phyloP scores from a whole-genome alignment of 805 yeast genomes.

The Starmerella kuoi region DNA sequence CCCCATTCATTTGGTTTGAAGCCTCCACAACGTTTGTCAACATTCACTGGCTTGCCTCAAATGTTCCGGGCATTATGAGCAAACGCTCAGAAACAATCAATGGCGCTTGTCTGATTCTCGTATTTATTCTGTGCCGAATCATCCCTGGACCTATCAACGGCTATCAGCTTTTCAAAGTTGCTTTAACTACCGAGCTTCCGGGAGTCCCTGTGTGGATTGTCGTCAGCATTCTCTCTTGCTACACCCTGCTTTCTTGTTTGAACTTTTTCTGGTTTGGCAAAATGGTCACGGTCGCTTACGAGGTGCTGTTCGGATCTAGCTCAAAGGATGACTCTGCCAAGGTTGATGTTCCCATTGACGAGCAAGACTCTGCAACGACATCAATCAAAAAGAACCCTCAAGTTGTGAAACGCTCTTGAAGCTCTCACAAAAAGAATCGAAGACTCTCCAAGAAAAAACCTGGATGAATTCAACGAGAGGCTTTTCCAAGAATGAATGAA shows the following conservation, averaged over 20 bases:
- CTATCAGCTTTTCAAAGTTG: constrained; percentile 30
- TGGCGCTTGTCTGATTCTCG: constrained; percentile 54
- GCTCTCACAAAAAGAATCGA: too few species aligned
- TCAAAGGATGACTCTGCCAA: too few species aligned
- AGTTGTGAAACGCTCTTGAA: too few species aligned
- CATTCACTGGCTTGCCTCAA: constrained; percentile 77
- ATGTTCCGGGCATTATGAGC: constrained; percentile 60
- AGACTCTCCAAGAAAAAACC: too few species aligned
- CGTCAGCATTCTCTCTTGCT: constrained; percentile 40
- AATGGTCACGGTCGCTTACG: constrained; percentile 41
- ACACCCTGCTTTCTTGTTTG: constrained; percentile 49
- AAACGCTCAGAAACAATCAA: constrained; percentile 45
- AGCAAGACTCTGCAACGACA: too few species aligned
- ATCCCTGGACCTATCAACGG: constrained; percentile 81
- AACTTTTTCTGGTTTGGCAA: constrained; percentile 79
- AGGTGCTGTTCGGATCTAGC: constrained; percentile 11
- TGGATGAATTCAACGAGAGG: too few species aligned
- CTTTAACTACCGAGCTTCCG: constrained; percentile 18
- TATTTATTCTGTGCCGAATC: constrained; percentile 68
- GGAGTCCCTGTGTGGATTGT: constrained; percentile 41
- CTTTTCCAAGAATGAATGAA: too few species aligned
- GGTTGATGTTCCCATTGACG: too few species aligned
- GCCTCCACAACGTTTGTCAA: constrained; percentile 90
- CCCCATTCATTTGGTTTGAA: constrained; percentile 74
- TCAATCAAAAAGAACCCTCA: too few species aligned